Evolutionary conservation across 352 stramenopile species (phyloP), one percentile per base, ranked within the genome.

Genomic region (Pythium folliculosum): DNA sequence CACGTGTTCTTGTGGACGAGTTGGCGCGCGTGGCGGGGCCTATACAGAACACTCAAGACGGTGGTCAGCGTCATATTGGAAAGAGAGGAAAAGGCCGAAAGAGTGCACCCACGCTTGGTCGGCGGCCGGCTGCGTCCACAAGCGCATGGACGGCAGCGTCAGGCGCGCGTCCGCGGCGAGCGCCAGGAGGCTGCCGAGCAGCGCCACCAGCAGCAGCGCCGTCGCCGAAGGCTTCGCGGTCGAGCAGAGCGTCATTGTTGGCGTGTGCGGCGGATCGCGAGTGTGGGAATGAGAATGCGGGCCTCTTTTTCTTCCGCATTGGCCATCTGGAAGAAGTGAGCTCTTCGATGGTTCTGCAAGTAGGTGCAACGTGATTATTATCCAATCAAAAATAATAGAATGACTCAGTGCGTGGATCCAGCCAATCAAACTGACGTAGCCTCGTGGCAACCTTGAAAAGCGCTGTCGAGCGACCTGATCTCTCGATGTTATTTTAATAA

Each of bases 1-100:
- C 84, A 92, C 37, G 75, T 64, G 64, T 91, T 91, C 25, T 76
- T 61, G 37, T 89, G 79, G 63, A 92, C 84, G 51, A 92, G 71
- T 52, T 84, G 71, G 14, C 84, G 79, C 25, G 84, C 81, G 54
- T 89, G 77, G 54, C 12, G 40, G 8, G 56, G 32, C 5, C 64
- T 65, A 13, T 10, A 54, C 9, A 51, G 35, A 23, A 1, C 53
- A 47, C 1, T 19, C 2, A 32, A 32, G 27, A 32, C 9, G 47
- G 17, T 4, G 35, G 23, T 38, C 10, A 16, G 35, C 21, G 16
- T 21, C 10, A 9, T 25, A 35, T 30, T 16, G 27, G 51, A 40
- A 40, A 14, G 1, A 7, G 3, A 7, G 12, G 9, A 21, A 27
- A 32, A 35, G 19, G 5, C 47, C 23, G 23, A n/a, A n/a, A 14